These are phyloP conservation scores for Komagataella phaffii DNA, from an alignment of 805 yeast genomes.

Conservation along the genomic window DNA sequence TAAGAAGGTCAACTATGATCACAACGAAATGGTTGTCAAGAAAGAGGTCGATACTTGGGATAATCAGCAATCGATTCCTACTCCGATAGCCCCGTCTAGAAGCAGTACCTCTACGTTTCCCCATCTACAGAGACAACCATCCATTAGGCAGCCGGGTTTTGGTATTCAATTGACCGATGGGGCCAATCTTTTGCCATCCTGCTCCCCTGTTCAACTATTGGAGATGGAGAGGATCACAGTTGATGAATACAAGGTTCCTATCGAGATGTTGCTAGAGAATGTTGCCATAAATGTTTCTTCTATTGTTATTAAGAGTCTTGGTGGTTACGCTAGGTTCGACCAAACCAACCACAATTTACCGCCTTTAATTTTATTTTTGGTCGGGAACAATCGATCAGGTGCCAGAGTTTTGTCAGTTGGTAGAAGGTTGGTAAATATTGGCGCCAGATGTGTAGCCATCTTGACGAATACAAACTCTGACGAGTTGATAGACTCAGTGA, in stretches of 20 bases:
- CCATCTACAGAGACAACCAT: neutral
- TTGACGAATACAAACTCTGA: conserved; percentile 22
- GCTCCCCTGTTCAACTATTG: conserved; percentile 66
- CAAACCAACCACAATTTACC: conserved; percentile 64
- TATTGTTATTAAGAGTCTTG: conserved; percentile 45
- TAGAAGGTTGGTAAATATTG: conserved; percentile 64
- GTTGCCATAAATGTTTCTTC: conserved; percentile 55
- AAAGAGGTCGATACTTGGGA: conserved; percentile 43
- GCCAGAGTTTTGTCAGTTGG: conserved; percentile 68
- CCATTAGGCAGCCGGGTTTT: neutral
- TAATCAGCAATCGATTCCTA: conserved; percentile 4
- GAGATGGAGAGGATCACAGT: conserved; percentile 55
- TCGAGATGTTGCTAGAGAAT: conserved; percentile 40
- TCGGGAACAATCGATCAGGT: conserved; percentile 69
- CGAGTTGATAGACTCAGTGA: conserved; percentile 19
- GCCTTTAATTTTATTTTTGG: conserved; percentile 58
- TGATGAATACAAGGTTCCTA: conserved; percentile 38
- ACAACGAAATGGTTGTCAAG: conserved; percentile 63
- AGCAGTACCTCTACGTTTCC: neutral
- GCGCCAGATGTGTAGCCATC: conserved; percentile 51
- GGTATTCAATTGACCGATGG: conserved; percentile 6
- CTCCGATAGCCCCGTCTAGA: neutral
- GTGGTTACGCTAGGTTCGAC: conserved; percentile 56
- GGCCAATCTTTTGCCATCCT: conserved; percentile 32
- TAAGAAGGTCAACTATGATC: conserved; percentile 40